Evolutionary conservation across 2,329 filamentous ascomycete species (phyloP).

Genomic region (Teratosphaeria viscida): DNA sequence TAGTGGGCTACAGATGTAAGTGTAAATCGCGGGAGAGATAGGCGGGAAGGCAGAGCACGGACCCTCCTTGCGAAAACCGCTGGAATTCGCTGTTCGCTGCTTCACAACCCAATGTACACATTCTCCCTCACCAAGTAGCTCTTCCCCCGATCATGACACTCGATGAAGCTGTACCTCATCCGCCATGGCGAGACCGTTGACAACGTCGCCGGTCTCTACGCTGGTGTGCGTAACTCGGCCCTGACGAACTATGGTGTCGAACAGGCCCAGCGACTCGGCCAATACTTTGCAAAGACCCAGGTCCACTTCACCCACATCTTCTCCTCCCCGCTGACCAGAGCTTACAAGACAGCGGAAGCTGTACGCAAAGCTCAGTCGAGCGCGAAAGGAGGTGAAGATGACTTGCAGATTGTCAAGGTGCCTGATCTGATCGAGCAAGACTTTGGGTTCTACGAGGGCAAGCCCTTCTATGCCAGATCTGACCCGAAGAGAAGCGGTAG

Average conservation of each 20-base stretch:
- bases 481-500: constrained; percentile 26
- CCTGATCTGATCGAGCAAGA: constrained; percentile 58
- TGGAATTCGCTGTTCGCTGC: too few species aligned
- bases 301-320: constrained; percentile 62
- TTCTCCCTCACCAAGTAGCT: not conserved
- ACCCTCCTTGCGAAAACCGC: too few species aligned
- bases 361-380: constrained; percentile 32
- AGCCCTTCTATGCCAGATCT: constrained; percentile 40
- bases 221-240: constrained; percentile 68
- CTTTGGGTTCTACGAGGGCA: constrained; percentile 62
- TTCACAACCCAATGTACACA: not conserved
- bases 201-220: constrained; percentile 69
- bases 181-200: constrained; percentile 86
- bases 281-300: constrained; percentile 53
- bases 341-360: constrained; percentile 58
- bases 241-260: constrained; percentile 73
- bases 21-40: too few species aligned
- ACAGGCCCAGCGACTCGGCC: constrained; percentile 62
- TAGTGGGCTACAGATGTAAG: too few species aligned
- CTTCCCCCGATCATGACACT: not conserved
- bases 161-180: constrained; percentile 62
- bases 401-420: constrained; percentile 31
- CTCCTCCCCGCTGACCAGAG: constrained; percentile 67
- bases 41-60: too few species aligned
- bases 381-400: not conserved